Percentiles rank a stretch among this genome's conserved stretches.
Evolutionary conservation across 179 eudicot species (phyloP).

Genomic region (Patellifolia procumbens): DNA sequence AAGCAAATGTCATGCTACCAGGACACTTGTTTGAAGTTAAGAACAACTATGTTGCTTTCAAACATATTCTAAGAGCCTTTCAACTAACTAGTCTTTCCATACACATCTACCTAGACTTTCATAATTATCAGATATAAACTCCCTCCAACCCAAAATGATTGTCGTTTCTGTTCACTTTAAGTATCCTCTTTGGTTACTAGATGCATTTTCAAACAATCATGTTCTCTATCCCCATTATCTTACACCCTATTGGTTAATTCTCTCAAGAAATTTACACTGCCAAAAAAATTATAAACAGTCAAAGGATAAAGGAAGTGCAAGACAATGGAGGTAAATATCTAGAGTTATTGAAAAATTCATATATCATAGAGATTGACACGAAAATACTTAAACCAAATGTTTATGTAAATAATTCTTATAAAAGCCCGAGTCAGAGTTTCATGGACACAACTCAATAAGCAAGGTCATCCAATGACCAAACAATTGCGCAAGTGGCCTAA

Average conservation of each 20-base stretch:
- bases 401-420: too few relatives aligned
- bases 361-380: background rate
- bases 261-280: too few relatives aligned
- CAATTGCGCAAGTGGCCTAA: too few relatives aligned
- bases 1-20: too few relatives aligned
- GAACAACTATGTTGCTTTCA: too few relatives aligned
- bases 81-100: background rate
- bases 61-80: background rate
- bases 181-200: background rate
- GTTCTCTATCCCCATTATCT: background rate
- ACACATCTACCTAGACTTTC: background rate
- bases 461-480: background rate
- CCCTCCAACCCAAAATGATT: background rate
- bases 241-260: background rate
- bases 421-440: background rate
- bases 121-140: background rate
- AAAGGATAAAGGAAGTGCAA: background rate
- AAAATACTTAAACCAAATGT: too few relatives aligned
- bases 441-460: background rate
- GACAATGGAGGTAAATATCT: too few relatives aligned
- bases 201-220: background rate
- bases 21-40: too few relatives aligned
- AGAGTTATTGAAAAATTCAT: too few relatives aligned
- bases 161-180: background rate
- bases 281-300: too few relatives aligned